These are phyloP conservation scores for Geoglossum glabrum DNA, from an alignment of 495 filamentous ascomycete species.

Conservation along the genomic window DNA sequence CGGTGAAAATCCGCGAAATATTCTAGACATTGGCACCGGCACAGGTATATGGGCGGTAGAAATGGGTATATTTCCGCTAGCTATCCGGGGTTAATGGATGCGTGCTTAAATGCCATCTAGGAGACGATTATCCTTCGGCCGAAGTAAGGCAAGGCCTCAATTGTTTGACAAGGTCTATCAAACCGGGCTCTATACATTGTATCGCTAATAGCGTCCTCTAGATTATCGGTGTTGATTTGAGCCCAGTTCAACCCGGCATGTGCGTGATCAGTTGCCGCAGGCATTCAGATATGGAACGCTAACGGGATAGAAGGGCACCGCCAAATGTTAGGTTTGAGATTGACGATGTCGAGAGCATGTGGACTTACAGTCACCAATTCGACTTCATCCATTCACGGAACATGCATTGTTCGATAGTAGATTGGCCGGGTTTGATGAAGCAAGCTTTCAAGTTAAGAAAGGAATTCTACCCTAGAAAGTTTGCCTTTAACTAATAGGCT, in stretches of 20 bases:
- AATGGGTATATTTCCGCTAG: slow-evolving; percentile 5
- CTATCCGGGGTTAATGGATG: background rate
- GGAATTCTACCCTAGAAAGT: slow-evolving; percentile 13
- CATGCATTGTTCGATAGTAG: slow-evolving; percentile 43
- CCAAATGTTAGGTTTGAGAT: slow-evolving; percentile 6
- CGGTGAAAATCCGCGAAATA: slow-evolving; percentile 29
- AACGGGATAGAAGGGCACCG: slow-evolving; percentile 6
- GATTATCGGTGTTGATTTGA: slow-evolving; percentile 6
- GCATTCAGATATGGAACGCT: background rate
- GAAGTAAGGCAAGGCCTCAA: slow-evolving; percentile 1
- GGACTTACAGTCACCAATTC: slow-evolving; percentile 57
- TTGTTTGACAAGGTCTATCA: background rate
- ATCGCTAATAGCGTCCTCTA: background rate
- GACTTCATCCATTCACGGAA: slow-evolving; percentile 91
- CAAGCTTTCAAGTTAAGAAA: slow-evolving; percentile 19
- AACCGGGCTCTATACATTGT: background rate
- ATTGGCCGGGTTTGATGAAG: slow-evolving; percentile 2
- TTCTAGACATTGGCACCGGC: slow-evolving; percentile 51
- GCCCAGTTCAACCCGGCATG: slow-evolving; percentile 2
- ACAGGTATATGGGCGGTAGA: slow-evolving; percentile 6
- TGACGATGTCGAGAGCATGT: slow-evolving; percentile 3
- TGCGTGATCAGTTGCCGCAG: background rate
- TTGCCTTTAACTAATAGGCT: slow-evolving; percentile 27
- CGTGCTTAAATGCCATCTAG: background rate
- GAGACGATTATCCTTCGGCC: slow-evolving; percentile 7